Percentiles rank a stretch among this genome's conserved stretches.
These are phyloP conservation scores for Apostasia ramifera DNA, from an alignment of 106 monocot species.

Conservation along the genomic window DNA sequence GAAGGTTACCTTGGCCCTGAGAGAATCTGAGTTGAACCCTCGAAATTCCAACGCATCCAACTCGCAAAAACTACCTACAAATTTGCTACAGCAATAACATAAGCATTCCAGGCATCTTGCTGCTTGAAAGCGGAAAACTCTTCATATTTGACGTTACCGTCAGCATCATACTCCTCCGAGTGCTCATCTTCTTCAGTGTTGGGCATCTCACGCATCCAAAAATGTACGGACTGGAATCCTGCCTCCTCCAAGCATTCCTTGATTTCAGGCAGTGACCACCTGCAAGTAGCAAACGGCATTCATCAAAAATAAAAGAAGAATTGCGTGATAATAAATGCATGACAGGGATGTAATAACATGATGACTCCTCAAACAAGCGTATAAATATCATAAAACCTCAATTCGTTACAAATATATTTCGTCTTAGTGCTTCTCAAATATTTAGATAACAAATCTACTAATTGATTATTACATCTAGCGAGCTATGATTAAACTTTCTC, in stretches of 20 bases:
- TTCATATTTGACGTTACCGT: constrained; percentile 57
- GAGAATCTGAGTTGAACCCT: too few relatives aligned
- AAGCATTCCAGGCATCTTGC: constrained; percentile 93
- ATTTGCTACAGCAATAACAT: constrained; percentile 66
- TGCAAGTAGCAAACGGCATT: constrained; percentile 5
- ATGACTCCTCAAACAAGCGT: too few relatives aligned
- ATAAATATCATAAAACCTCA: too few relatives aligned
- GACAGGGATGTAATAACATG: neutral
- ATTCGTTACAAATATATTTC: too few relatives aligned
- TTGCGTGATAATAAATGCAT: neutral
- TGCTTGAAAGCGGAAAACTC: constrained; percentile 57
- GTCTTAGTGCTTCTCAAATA: too few relatives aligned
- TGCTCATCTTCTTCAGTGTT: constrained; percentile 34
- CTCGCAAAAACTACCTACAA: neutral
- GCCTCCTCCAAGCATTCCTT: constrained; percentile 88
- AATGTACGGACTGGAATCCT: constrained; percentile 69
- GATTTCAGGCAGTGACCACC: constrained; percentile 88
- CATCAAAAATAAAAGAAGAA: neutral
- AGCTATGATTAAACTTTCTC: too few relatives aligned
- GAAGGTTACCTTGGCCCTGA: too few relatives aligned
- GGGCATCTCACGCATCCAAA: constrained; percentile 95
- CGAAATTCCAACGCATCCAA: neutral
- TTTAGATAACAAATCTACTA: too few relatives aligned
- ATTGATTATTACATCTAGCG: too few relatives aligned
- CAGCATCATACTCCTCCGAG: constrained; percentile 28